A percentile compares a stretch with the other conserved stretches of the same genome.
Evolutionary conservation across 2,329 filamentous ascomycete species (phyloP).

Genomic region (Paracamarosporium sp.): DNA sequence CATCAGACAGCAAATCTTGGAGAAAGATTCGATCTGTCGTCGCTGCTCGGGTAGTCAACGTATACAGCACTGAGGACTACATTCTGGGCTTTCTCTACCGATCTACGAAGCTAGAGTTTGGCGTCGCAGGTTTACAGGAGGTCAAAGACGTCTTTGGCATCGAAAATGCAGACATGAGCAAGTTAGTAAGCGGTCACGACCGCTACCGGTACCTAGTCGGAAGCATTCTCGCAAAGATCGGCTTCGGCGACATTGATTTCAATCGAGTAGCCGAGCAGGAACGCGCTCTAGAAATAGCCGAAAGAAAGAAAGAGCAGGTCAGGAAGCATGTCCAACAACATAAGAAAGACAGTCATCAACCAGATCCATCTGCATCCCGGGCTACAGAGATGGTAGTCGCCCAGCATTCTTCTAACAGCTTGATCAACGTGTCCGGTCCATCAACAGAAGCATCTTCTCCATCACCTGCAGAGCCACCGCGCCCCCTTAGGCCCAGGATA

Average conservation of each 20-base stretch:
- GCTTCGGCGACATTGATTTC: slow-evolving; percentile 57
- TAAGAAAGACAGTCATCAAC: slow-evolving; percentile 17
- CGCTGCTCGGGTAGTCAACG: slow-evolving; percentile 81
- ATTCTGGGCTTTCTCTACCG: slow-evolving; percentile 87
- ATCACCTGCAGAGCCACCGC: neutral
- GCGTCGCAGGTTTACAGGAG: slow-evolving; percentile 80
- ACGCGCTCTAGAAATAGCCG: slow-evolving; percentile 33
- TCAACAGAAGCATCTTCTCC: neutral
- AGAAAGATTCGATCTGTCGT: slow-evolving; percentile 77
- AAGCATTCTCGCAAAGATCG: slow-evolving; percentile 54
- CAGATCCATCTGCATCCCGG: slow-evolving; percentile 16
- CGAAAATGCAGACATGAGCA: slow-evolving; percentile 59
- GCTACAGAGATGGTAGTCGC: slow-evolving; percentile 23
- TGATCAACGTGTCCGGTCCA: slow-evolving; percentile 13
- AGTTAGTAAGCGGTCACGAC: slow-evolving; percentile 57
- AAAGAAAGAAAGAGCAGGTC: slow-evolving; percentile 45
- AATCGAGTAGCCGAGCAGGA: slow-evolving; percentile 52
- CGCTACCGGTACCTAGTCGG: slow-evolving; percentile 57
- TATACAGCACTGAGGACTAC: slow-evolving; percentile 85
- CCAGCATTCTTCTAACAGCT: slow-evolving; percentile 9
- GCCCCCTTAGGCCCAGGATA: slow-evolving; percentile 11
- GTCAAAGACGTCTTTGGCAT: slow-evolving; percentile 72
- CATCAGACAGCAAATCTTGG: slow-evolving; percentile 75
- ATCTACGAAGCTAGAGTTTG: slow-evolving; percentile 78
- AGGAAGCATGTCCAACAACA: slow-evolving; percentile 28